Percentiles rank a stretch among this genome's conserved stretches.
These are phyloP conservation scores for Hanseniaspora clermontiae DNA, from an alignment of 805 yeast genomes.

Conservation along the genomic window DNA sequence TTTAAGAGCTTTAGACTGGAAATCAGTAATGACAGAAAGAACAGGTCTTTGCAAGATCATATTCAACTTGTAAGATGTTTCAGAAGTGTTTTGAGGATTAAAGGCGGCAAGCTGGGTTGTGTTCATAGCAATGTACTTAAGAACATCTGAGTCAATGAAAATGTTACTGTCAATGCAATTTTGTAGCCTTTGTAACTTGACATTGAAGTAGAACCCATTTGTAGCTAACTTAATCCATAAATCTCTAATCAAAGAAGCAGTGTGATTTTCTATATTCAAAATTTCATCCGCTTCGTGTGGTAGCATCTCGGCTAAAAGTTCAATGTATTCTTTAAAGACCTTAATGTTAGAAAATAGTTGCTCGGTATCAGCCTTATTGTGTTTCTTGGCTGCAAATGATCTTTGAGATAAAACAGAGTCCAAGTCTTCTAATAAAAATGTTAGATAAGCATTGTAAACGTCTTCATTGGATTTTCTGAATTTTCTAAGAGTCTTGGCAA, in stretches of 20 bases:
- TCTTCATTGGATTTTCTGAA: constrained; percentile 29
- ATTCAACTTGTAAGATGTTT: constrained; percentile 83
- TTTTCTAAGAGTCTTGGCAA: constrained; percentile 26
- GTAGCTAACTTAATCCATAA: constrained; percentile 90
- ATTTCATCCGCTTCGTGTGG: constrained; percentile 40
- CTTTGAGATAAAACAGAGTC: constrained; percentile 40
- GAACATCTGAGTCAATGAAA: constrained; percentile 25
- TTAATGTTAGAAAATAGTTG: not conserved
- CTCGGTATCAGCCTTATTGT: not conserved
- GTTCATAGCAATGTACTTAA: constrained; percentile 65
- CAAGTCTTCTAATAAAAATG: constrained; percentile 53
- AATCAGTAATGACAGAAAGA: not conserved
- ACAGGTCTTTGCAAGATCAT: constrained; percentile 52
- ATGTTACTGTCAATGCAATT: not conserved
- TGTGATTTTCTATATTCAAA: not conserved
- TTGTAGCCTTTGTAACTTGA: constrained; percentile 34
- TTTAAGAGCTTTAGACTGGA: constrained; percentile 1
- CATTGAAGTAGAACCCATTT: constrained; percentile 62
- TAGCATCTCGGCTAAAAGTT: constrained; percentile 62
- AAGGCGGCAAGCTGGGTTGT: constrained; percentile 84
- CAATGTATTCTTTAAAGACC: constrained; percentile 32
- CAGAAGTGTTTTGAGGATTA: constrained; percentile 66
- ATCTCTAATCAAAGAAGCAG: constrained; percentile 48
- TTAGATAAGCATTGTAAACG: constrained; percentile 44
- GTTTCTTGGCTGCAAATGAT: not conserved